Evolutionary conservation across 1,284 basidiomycete genomes (phyloP).

Genomic region (Apiotrichum porosum): DNA sequence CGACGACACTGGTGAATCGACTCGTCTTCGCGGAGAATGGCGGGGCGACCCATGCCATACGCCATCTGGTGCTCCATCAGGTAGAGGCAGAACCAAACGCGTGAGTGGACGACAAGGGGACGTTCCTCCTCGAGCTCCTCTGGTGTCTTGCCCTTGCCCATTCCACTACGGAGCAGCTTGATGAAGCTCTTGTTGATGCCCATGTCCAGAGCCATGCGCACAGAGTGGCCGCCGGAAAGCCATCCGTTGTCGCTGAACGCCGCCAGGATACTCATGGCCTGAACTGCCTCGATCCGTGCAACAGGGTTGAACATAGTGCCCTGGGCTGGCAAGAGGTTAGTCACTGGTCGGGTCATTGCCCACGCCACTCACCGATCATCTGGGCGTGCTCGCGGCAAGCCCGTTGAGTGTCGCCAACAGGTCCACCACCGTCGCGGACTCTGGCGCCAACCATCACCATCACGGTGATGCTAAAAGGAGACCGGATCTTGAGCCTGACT

Average conservation of each 20-base stretch:
- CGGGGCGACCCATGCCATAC: constrained; percentile 85
- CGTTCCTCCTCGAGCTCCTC: constrained; percentile 62
- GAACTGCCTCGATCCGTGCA: constrained; percentile 72
- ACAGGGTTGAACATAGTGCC: constrained; percentile 81
- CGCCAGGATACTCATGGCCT: constrained; percentile 81
- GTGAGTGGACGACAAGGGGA: constrained; percentile 68
- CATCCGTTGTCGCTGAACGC: constrained; percentile 90
- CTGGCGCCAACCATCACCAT: constrained; percentile 86
- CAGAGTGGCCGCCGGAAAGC: constrained; percentile 81
- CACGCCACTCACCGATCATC: constrained; percentile 55
- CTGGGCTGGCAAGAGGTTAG: constrained; percentile 52
- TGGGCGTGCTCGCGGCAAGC: constrained; percentile 64
- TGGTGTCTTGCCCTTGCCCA: constrained; percentile 58
- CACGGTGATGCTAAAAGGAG: constrained; percentile 55
- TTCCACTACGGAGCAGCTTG: constrained; percentile 67
- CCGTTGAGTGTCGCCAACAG: constrained; percentile 38
- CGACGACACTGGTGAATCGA: constrained; percentile 74
- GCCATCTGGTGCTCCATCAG: constrained; percentile 92
- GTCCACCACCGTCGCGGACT: constrained; percentile 74
- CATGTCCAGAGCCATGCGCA: constrained; percentile 86
- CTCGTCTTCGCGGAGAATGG: constrained; percentile 85
- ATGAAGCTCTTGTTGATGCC: constrained; percentile 87
- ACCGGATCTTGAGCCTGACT: constrained; percentile 36
- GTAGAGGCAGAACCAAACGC: constrained; percentile 86
- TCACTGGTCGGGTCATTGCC: neutral